Conservation (phyloP, 176 grass and related monocot genomes). For the Musa troglodytarum region DNA sequence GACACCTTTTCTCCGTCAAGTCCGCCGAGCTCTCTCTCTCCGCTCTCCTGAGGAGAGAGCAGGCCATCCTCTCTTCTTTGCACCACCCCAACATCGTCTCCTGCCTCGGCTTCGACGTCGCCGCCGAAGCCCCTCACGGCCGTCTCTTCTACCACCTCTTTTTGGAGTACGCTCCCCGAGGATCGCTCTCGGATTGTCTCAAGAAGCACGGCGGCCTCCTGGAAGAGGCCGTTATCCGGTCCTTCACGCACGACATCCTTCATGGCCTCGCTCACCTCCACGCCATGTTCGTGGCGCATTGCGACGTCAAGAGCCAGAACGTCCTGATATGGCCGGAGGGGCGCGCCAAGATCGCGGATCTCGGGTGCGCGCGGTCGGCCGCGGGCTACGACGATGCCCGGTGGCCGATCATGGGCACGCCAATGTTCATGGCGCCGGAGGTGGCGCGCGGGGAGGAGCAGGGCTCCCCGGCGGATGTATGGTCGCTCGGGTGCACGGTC, state of each 20-base stretch:
- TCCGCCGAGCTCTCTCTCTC: not conserved
- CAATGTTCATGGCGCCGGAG: constrained; percentile 63
- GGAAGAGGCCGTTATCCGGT: not conserved
- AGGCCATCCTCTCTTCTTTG: not conserved
- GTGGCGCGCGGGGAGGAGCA: constrained; percentile 37
- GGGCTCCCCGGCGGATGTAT: constrained; percentile 48
- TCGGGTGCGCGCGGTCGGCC: constrained; percentile 44
- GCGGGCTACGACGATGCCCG: not conserved
- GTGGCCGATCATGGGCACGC: constrained; percentile 35
- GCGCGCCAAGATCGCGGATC: constrained; percentile 29
- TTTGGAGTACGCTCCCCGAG: not conserved
- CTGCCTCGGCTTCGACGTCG: constrained; percentile 3
- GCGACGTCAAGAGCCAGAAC: constrained; percentile 65
- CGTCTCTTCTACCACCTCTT: not conserved
- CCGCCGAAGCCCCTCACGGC: not conserved
- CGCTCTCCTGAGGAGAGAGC: not conserved
- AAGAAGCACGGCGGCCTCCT: not conserved
- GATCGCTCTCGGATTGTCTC: not conserved
- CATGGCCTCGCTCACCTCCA: not conserved
- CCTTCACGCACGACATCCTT: not conserved
- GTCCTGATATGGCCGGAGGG: constrained; percentile 17
- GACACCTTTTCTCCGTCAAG: constrained; percentile 1
- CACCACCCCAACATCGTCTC: not conserved
- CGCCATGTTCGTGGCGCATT: constrained; percentile 31
- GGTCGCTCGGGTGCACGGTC: constrained; percentile 68